Base-by-base conservation (phyloP, 2,329 filamentous ascomycete genomes). In the Aspergillus bombycis region DNA sequence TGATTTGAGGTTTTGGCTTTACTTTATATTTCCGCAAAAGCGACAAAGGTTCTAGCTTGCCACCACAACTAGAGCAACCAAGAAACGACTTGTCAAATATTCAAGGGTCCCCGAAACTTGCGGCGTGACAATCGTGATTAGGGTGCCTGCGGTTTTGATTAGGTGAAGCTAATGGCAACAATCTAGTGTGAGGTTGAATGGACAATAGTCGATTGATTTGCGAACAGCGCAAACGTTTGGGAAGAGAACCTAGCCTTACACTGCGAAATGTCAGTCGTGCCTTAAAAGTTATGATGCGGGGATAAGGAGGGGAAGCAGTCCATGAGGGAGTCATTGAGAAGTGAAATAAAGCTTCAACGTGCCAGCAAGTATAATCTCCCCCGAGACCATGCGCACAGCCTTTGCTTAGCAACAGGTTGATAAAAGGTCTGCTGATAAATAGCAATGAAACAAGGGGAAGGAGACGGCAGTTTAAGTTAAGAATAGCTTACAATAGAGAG, bases 401-500 rank as follows among this genome's bases (percentile, higher is more conserved):
- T 38, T 38, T 38, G n/a, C 6, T 36, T 48, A 26, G 12, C n/a
- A 23, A 38, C n/a, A 38, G 14, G 3, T 34, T 36, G 32, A 21
- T 3, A 12, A 54, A 54, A 34, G 30, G 16, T 9, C 21, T 55
- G n/a, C n/a, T 7, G 23, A 38, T 38, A 38, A 26, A 23, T 36
- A 54, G 58, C 32, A 23, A 43, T 36, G 36, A 12, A 60, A 54
- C 11, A 34, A 58, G 45, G 57, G 32, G 19, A 48, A 48, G 34
- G 32, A 54, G 53, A 36, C 32, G 21, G 26, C 52, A 3, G 52
- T 38, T 21, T 19, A 26, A 46, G 10, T 32, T 21, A 14, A 50
- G 21, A 38, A 57, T 65, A 65, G 56, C 61, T 68, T 59, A 62
- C 55, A 53, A 62, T 12, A n/a, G 30, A 63, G 60, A 60, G 32